These are phyloP conservation scores for Dissophora ornata DNA, from an alignment of 192 early-diverging fungal genomes.

Conservation along the genomic window DNA sequence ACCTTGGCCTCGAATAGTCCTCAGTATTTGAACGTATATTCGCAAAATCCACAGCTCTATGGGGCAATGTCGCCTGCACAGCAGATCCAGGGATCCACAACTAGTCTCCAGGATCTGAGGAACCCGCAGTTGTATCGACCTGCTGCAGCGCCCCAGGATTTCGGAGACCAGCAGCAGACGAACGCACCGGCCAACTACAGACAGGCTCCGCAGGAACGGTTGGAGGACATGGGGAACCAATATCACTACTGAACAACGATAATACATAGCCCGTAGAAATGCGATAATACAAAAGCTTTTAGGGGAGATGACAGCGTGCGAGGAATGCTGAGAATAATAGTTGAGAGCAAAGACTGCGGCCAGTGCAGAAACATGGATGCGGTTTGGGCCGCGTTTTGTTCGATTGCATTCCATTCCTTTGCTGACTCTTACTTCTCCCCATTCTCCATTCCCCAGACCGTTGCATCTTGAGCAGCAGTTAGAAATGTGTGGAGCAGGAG, in stretches of 20 bases:
- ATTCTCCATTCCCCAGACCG: background rate
- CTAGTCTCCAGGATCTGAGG: background rate
- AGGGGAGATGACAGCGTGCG: too few species aligned
- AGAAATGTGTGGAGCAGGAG: slow-evolving; percentile 10
- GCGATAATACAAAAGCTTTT: too few species aligned
- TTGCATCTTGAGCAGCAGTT: background rate
- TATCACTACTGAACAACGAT: background rate
- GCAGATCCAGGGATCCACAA: too few species aligned
- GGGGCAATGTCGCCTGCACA: background rate
- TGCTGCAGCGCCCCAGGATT: slow-evolving; percentile 7
- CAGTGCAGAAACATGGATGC: too few species aligned
- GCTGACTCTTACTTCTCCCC: slow-evolving; percentile 2
- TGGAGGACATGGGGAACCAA: background rate
- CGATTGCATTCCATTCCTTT: background rate
- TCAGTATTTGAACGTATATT: background rate
- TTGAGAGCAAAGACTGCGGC: too few species aligned
- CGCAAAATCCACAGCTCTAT: background rate
- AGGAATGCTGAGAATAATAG: too few species aligned
- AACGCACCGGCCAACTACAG: background rate
- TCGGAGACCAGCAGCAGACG: background rate
- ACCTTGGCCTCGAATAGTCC: background rate
- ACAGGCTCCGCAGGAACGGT: background rate
- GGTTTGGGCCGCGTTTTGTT: too few species aligned
- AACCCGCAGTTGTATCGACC: background rate
- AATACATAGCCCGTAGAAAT: too few species aligned